Conservation (phyloP, 2,329 filamentous ascomycete species). For the Thyridium curvatum region DNA sequence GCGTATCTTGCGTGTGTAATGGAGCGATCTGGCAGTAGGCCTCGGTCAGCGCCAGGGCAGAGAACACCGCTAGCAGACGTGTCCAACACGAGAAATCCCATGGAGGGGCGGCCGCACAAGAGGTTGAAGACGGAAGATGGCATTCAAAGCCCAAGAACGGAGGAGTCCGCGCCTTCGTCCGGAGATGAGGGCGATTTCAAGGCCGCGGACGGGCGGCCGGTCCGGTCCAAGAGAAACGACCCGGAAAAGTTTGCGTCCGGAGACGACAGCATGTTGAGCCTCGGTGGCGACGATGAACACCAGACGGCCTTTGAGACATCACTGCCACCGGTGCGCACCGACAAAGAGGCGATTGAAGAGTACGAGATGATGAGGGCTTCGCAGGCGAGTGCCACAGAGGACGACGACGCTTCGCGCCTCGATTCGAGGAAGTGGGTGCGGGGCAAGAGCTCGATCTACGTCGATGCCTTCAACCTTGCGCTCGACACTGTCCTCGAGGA, state of each 20-base stretch:
- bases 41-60: slow-evolving; percentile 6
- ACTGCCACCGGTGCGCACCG: slow-evolving; percentile 60
- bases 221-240: slow-evolving; percentile 10
- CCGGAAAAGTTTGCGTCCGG: slow-evolving; percentile 8
- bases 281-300: slow-evolving; percentile 7
- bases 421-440: slow-evolving; percentile 55
- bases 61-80: slow-evolving; percentile 9
- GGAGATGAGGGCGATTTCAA: slow-evolving; percentile 21
- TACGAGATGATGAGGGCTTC: slow-evolving; percentile 64
- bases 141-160: background rate
- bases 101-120: slow-evolving; percentile 24
- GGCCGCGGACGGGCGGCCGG: background rate
- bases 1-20: slow-evolving; percentile 8
- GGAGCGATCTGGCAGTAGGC: slow-evolving; percentile 19
- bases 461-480: slow-evolving; percentile 93
- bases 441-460: slow-evolving; percentile 85
- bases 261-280: slow-evolving; percentile 1
- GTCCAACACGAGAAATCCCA: slow-evolving; percentile 8
- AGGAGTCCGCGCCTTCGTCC: slow-evolving; percentile 11
- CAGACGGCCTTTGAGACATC: slow-evolving; percentile 66
- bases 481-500: slow-evolving; percentile 85
- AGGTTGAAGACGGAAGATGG: slow-evolving; percentile 21
- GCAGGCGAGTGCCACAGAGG: slow-evolving; percentile 20
- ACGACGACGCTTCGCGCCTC: slow-evolving; percentile 42
- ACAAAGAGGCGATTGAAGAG: slow-evolving; percentile 67